These are phyloP conservation scores for Exophiala calicioides DNA, from an alignment of 2,329 filamentous ascomycete species.

Conservation along the genomic window DNA sequence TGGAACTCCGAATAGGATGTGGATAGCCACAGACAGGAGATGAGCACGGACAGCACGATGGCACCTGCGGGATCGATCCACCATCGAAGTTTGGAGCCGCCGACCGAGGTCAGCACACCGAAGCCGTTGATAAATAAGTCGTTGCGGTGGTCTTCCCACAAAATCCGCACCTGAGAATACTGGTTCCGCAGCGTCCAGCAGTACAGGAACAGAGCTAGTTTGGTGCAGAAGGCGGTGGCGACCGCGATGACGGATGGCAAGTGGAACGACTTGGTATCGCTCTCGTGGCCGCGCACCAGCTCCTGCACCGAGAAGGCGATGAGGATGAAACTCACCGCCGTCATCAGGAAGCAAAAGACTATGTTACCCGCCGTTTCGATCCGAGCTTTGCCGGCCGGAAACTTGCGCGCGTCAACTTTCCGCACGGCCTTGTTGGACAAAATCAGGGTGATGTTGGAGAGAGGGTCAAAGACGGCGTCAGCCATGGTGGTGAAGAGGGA, in stretches of 20 bases:
- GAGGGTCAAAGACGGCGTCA: slow-evolving; percentile 88
- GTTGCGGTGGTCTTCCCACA: slow-evolving; percentile 97
- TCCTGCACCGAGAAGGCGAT: slow-evolving; percentile 83
- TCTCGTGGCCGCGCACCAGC: slow-evolving; percentile 54
- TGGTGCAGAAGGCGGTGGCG: slow-evolving; percentile 78
- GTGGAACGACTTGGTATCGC: slow-evolving; percentile 67
- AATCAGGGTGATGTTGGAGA: slow-evolving; percentile 85
- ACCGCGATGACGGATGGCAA: slow-evolving; percentile 85
- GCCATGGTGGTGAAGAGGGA: slow-evolving; percentile 98
- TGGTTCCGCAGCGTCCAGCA: slow-evolving; percentile 89
- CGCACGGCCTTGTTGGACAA: slow-evolving; percentile 84
- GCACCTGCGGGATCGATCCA: slow-evolving; percentile 95
- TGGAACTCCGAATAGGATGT: slow-evolving; percentile 90
- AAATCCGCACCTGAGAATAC: slow-evolving; percentile 86
- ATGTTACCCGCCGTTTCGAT: slow-evolving; percentile 97
- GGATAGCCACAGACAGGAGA: slow-evolving; percentile 76
- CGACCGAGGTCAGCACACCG: slow-evolving; percentile 86
- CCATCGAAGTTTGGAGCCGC: slow-evolving; percentile 84
- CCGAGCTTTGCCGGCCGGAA: slow-evolving; percentile 88
- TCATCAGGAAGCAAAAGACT: slow-evolving; percentile 95
- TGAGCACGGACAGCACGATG: slow-evolving; percentile 75
- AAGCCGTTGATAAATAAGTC: slow-evolving; percentile 96
- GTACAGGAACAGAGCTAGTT: slow-evolving; percentile 81
- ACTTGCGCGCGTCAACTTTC: slow-evolving; percentile 79
- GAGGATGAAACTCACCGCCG: slow-evolving; percentile 83